Evolutionary conservation across 2,329 filamentous ascomycete species (phyloP).

Genomic region (Aspergillus alliaceus): DNA sequence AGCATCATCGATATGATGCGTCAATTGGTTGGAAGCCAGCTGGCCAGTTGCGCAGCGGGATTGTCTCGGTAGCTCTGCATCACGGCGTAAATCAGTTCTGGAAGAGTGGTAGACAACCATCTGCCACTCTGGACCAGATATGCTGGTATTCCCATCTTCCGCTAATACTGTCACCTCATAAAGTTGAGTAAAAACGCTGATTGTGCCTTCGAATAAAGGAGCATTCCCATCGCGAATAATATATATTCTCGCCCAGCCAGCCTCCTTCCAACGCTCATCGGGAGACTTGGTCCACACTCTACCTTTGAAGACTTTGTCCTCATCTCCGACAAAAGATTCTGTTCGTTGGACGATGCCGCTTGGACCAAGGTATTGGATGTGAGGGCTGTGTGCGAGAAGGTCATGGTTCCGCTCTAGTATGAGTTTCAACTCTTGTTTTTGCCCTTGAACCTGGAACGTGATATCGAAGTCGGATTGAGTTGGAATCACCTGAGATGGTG

Average conservation of each 20-base stretch:
- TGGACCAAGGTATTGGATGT: constrained; percentile 6
- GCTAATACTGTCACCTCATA: constrained; percentile 7
- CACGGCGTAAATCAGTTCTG: neutral
- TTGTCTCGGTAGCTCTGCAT: neutral
- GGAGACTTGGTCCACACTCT: neutral
- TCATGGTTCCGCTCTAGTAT: constrained; percentile 10
- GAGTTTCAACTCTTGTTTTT: neutral
- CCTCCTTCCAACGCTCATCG: neutral
- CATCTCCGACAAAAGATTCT: neutral
- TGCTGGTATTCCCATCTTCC: too few species aligned
- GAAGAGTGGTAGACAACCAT: neutral
- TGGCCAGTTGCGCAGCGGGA: neutral
- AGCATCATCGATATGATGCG: neutral
- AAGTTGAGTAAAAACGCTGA: constrained; percentile 1
- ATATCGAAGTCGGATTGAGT: neutral
- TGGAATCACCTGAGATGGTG: neutral
- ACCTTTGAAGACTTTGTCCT: constrained; percentile 5
- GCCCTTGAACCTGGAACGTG: neutral
- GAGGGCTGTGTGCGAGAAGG: constrained; percentile 5
- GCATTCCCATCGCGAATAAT: constrained; percentile 5
- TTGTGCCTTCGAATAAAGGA: constrained; percentile 13
- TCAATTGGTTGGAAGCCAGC: neutral
- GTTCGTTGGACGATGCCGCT: neutral
- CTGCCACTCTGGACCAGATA: neutral
- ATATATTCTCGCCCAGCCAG: constrained; percentile 14